phyloP scores from a whole-genome alignment of 2,329 filamentous ascomycete genomes.

The Exophiala sp. region DNA sequence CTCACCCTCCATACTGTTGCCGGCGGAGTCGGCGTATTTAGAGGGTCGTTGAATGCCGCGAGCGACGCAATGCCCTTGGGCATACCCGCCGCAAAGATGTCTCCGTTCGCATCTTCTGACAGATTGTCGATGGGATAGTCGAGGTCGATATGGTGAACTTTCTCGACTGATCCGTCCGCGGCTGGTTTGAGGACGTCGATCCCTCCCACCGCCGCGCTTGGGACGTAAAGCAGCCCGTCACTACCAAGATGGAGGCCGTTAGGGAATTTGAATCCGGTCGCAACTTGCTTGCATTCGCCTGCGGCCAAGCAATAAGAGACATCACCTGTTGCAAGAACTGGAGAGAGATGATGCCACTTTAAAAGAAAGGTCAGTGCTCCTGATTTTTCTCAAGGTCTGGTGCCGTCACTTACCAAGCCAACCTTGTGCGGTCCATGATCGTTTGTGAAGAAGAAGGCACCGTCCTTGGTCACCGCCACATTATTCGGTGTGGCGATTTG shows the following conservation, averaged over 20 bases:
- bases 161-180: slow-evolving; percentile 9
- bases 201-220: slow-evolving; percentile 28
- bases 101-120: slow-evolving; percentile 36
- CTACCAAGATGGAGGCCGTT: slow-evolving; percentile 34
- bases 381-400: background rate
- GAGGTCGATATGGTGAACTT: slow-evolving; percentile 28
- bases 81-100: slow-evolving; percentile 35
- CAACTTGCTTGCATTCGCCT: slow-evolving; percentile 17
- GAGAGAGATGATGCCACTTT: slow-evolving; percentile 25
- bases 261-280: slow-evolving; percentile 29
- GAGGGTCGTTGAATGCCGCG: slow-evolving; percentile 27
- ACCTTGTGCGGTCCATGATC: slow-evolving; percentile 34
- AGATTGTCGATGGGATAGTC: slow-evolving; percentile 37
- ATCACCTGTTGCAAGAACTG: slow-evolving; percentile 17
- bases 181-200: slow-evolving; percentile 28
- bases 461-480: slow-evolving; percentile 33
- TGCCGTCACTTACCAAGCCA: slow-evolving; percentile 18
- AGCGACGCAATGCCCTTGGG: slow-evolving; percentile 29
- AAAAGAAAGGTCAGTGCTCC: background rate
- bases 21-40: slow-evolving; percentile 18
- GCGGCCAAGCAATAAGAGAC: slow-evolving; percentile 29
- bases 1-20: slow-evolving; percentile 30
- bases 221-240: slow-evolving; percentile 37
- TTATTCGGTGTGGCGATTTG: slow-evolving; percentile 37
- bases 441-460: slow-evolving; percentile 38